phyloP scores from a whole-genome alignment of 2,329 filamentous ascomycete species.

The Aspergillus candidus region DNA sequence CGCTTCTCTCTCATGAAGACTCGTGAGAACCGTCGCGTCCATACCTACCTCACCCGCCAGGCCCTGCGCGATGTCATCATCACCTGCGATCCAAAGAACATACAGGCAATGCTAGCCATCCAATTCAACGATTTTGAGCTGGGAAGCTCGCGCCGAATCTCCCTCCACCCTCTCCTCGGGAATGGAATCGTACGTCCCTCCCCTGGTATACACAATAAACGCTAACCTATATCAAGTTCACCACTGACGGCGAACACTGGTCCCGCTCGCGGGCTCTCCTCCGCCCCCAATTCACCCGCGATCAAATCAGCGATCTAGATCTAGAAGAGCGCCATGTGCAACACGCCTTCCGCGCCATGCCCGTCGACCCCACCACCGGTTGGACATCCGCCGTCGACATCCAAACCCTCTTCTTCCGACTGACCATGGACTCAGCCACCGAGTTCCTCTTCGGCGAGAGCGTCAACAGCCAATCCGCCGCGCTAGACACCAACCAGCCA shows the following conservation, averaged over 20 bases:
- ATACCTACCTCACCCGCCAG: constrained; percentile 21
- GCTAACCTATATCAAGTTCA: constrained; percentile 33
- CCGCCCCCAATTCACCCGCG: constrained; percentile 78
- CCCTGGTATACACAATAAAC: neutral
- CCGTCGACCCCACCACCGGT: constrained; percentile 45
- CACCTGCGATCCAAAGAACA: constrained; percentile 50
- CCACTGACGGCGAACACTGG: constrained; percentile 73
- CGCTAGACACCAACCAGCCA: constrained; percentile 38
- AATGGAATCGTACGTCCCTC: constrained; percentile 40
- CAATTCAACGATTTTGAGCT: constrained; percentile 83
- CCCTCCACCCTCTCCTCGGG: constrained; percentile 35
- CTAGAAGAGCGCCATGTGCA: constrained; percentile 75
- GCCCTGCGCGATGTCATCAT: constrained; percentile 20
- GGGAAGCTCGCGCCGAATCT: constrained; percentile 65
- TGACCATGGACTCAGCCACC: constrained; percentile 77
- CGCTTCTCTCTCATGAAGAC: constrained; percentile 18
- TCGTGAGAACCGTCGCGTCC: constrained; percentile 20
- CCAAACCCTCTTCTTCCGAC: constrained; percentile 73
- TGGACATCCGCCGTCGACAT: constrained; percentile 58
- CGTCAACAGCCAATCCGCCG: constrained; percentile 50
- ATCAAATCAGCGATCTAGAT: constrained; percentile 74
- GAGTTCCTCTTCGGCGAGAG: constrained; percentile 79
- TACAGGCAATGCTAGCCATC: constrained; percentile 77
- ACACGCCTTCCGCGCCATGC: constrained; percentile 63
- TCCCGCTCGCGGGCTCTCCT: constrained; percentile 73